These are phyloP conservation scores for Tuber borchii DNA, from an alignment of 495 filamentous ascomycete species.

Conservation along the genomic window DNA sequence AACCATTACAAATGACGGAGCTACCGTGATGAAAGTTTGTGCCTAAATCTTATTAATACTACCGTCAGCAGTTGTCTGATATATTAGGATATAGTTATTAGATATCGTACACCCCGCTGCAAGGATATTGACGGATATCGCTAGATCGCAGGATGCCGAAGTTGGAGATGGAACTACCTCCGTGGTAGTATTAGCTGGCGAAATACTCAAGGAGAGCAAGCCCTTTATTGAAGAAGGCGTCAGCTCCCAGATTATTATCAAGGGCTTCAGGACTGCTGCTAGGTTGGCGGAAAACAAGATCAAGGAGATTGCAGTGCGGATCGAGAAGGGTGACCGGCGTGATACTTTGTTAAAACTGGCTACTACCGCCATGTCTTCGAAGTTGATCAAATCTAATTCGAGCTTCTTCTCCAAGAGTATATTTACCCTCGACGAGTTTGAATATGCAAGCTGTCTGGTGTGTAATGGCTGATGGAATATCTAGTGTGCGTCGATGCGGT, in stretches of 20 bases:
- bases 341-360: slow-evolving; percentile 87
- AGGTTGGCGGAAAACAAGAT: slow-evolving; percentile 96
- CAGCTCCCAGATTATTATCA: slow-evolving; percentile 94
- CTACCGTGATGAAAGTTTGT: slow-evolving; percentile 94
- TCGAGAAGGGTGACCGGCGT: slow-evolving; percentile 73
- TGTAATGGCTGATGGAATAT: slow-evolving; percentile 8
- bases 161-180: slow-evolving; percentile 97
- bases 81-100: slow-evolving; percentile 58
- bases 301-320: slow-evolving; percentile 91
- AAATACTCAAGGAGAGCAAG: slow-evolving; percentile 91
- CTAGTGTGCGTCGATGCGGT: slow-evolving; percentile 97
- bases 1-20: slow-evolving; percentile 98
- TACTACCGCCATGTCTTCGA: slow-evolving; percentile 98
- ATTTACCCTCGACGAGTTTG: slow-evolving; percentile 30
- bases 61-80: slow-evolving; percentile 24
- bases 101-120: slow-evolving; percentile 98
- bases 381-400: slow-evolving; percentile 95
- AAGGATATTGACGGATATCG: slow-evolving; percentile 95
- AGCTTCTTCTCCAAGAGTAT: slow-evolving; percentile 95
- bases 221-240: slow-evolving; percentile 94
- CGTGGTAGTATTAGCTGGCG: slow-evolving; percentile 89
- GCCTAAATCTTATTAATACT: slow-evolving; percentile 4
- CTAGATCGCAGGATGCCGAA: slow-evolving; percentile 96
- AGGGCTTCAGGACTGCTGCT: slow-evolving; percentile 82
- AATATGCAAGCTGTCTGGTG: neutral